Percentiles rank a stretch among this genome's conserved stretches.
These are phyloP conservation scores for Planoprotostelium fungivorum DNA, from an alignment of 78 protist species.

Conservation along the genomic window DNA sequence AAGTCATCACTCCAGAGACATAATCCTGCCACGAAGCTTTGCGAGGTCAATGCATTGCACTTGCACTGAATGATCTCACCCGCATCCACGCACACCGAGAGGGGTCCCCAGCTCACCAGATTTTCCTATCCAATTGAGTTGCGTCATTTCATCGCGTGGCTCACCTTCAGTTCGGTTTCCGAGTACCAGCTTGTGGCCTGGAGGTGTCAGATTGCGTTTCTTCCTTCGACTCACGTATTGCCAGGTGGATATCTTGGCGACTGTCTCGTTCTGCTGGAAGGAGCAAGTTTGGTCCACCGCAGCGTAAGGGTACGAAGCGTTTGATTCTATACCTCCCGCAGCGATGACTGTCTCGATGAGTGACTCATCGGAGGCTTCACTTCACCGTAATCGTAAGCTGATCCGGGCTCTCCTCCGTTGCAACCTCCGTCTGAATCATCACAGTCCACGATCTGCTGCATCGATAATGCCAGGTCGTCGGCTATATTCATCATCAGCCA, in stretches of 20 bases:
- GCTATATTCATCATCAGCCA: not conserved
- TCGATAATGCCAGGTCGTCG: slow-evolving; percentile 14
- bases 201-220: not conserved
- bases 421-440: slow-evolving; percentile 51
- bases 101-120: slow-evolving; percentile 45
- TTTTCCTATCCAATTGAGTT: too few species aligned
- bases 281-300: slow-evolving; percentile 37
- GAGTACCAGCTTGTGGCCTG: slow-evolving; percentile 20
- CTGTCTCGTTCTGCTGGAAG: slow-evolving; percentile 7
- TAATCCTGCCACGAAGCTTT: slow-evolving; percentile 52
- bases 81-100: slow-evolving; percentile 74
- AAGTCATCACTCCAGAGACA: slow-evolving; percentile 37
- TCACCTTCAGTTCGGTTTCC: slow-evolving; percentile 32
- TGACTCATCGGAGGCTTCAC: not conserved
- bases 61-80: too few species aligned
- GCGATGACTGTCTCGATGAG: not conserved
- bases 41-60: too few species aligned
- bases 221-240: slow-evolving; percentile 6
- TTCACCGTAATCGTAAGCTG: slow-evolving; percentile 41
- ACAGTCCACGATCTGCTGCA: slow-evolving; percentile 67
- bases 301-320: slow-evolving; percentile 42
- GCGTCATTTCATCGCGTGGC: too few species aligned
- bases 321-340: slow-evolving; percentile 43
- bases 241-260: slow-evolving; percentile 21
- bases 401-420: slow-evolving; percentile 63